A percentile compares a stretch with the other conserved stretches of the same genome.
These are phyloP conservation scores for Phaffomyces thermotolerans DNA, from an alignment of 805 yeast genomes.

Conservation along the genomic window DNA sequence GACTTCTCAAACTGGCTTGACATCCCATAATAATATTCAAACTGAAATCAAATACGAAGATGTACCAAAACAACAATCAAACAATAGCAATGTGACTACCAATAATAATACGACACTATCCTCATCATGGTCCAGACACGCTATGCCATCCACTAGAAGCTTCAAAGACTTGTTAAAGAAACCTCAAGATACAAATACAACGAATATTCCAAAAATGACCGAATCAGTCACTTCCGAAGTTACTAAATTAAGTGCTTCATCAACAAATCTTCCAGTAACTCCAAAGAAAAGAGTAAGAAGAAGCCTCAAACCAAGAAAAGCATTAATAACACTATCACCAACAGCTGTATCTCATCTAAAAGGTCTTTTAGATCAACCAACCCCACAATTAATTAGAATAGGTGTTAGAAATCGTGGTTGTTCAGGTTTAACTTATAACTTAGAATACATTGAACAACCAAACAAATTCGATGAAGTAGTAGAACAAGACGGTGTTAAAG, in stretches of 20 bases:
- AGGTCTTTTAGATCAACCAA: constrained; percentile 66
- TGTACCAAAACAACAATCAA: constrained; percentile 1
- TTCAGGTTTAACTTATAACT: constrained; percentile 86
- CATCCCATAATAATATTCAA: constrained; percentile 1
- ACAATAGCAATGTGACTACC: background rate
- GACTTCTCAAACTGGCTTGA: constrained; percentile 5
- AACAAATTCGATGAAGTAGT: constrained; percentile 95
- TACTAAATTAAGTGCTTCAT: constrained; percentile 9
- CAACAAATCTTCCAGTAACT: constrained; percentile 13
- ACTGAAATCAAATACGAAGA: constrained; percentile 9
- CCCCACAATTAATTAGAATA: constrained; percentile 81
- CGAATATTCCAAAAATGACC: no score
- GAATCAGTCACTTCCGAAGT: background rate
- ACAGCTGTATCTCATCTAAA: constrained; percentile 69
- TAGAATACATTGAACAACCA: constrained; percentile 83
- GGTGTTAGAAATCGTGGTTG: constrained; percentile 97
- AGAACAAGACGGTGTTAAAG: constrained; percentile 89
- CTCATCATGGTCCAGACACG: constrained; percentile 21
- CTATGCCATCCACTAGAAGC: constrained; percentile 21
- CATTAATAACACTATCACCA: constrained; percentile 74
- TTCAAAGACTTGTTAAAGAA: constrained; percentile 21
- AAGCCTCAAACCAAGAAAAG: constrained; percentile 78
- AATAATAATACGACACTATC: no score
- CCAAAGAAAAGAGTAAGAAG: constrained; percentile 43
- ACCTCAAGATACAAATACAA: constrained; percentile 1